Conservation (phyloP, 2,329 filamentous ascomycete species). For the Botrytis fabae region DNA sequence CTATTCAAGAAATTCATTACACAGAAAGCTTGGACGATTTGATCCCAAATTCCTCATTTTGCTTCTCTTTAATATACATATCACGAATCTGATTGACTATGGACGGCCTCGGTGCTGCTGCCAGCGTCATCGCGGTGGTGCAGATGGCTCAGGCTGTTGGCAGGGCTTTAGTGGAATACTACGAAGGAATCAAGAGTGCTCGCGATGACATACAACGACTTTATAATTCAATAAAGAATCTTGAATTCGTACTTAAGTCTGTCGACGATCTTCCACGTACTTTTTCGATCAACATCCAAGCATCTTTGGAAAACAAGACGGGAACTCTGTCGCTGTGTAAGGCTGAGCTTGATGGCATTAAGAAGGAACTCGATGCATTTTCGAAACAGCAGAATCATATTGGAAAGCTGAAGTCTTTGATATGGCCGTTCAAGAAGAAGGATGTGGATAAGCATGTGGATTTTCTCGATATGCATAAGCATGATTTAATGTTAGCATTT, state of each 20-base stretch:
- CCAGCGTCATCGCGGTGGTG: not conserved
- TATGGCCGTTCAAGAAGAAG: conserved; percentile 33
- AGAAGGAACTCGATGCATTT: not conserved
- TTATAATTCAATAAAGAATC: not conserved
- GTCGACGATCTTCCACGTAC: not conserved
- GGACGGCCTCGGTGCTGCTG: not conserved
- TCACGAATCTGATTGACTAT: not conserved
- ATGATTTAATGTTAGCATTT: not conserved
- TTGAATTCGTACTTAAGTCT: not conserved
- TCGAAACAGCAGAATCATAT: not conserved
- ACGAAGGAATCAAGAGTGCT: not conserved
- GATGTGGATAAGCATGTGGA: conserved; percentile 14
- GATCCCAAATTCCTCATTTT: not conserved
- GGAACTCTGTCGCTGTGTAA: not conserved
- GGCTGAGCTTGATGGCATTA: not conserved
- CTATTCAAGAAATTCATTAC: not conserved
- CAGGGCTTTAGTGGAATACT: not conserved
- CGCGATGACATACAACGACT: not conserved
- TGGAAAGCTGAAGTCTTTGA: conserved; percentile 24
- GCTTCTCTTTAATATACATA: not conserved
- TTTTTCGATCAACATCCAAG: not conserved
- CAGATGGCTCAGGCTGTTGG: not conserved
- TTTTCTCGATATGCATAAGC: conserved; percentile 23
- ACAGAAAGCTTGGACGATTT: not conserved
- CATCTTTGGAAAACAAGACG: not conserved